These are phyloP conservation scores for Nothomitra cinnamomea DNA, from an alignment of 2,329 filamentous ascomycete species.

Conservation along the genomic window DNA sequence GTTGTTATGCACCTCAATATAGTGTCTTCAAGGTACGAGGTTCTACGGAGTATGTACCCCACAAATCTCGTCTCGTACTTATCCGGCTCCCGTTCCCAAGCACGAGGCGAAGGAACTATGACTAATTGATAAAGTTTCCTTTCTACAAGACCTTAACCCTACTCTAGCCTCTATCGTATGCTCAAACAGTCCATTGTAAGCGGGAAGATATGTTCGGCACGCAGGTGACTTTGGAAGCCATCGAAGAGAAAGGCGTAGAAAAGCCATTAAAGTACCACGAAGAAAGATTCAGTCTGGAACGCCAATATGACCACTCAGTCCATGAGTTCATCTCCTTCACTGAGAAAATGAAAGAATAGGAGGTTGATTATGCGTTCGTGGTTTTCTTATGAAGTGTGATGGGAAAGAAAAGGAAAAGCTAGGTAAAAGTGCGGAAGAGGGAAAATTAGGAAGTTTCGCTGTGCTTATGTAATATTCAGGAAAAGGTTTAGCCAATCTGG, in stretches of 20 bases:
- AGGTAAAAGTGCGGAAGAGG: background rate
- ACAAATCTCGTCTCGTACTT: background rate
- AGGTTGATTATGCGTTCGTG: conserved; percentile 33
- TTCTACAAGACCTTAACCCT: too few relatives aligned
- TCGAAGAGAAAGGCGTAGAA: conserved; percentile 2
- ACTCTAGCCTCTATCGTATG: background rate
- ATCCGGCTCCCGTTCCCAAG: background rate
- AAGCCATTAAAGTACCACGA: conserved; percentile 2
- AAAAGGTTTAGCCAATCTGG: too few relatives aligned
- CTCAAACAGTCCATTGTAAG: background rate
- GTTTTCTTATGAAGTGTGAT: conserved; percentile 19
- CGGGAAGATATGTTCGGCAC: conserved; percentile 1
- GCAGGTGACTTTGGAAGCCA: conserved; percentile 6
- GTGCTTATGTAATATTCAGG: too few relatives aligned
- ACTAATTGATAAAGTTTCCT: background rate
- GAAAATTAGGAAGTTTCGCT: background rate
- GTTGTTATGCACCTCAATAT: background rate
- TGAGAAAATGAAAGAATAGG: conserved; percentile 18
- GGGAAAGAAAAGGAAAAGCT: conserved; percentile 13
- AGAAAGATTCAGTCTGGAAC: conserved; percentile 24
- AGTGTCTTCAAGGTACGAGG: background rate
- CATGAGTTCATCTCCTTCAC: conserved; percentile 15
- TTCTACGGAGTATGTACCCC: background rate
- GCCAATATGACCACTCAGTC: conserved; percentile 32
- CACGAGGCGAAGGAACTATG: background rate